Evolutionary conservation across 208 protist genomes (phyloP), one percentile per base, ranked within the genome.

Genomic region (Leishmania aethiopica): DNA sequence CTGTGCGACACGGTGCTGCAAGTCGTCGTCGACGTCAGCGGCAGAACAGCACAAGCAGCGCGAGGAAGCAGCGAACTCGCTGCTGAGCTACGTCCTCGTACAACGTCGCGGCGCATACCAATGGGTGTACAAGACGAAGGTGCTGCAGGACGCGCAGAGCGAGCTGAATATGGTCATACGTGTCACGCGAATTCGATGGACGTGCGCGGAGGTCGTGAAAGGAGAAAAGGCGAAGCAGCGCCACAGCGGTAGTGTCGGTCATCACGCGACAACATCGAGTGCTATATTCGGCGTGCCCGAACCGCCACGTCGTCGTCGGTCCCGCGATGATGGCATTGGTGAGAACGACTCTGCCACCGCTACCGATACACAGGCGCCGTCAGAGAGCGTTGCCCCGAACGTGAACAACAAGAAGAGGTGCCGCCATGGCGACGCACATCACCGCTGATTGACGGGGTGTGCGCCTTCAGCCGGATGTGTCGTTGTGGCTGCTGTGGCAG

Each of bases 131-230:
- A 64, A 72, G 32, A 93, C 87, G 22, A 82, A 93, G 77, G 84
- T 87, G 60, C 85, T 94, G 37, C 66, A 71, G 7, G 88, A 92
- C 45, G 88, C 85, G 47, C 60, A 84, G 73, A 95, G 92, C 84
- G 94, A 95, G 49, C 86, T 95, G 35, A 79, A 87, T 69, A 97
- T 97, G 94, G 59, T 71, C 7, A 88, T 95, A 40, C 87, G 85
- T 25, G 94, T 80, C 71, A 95, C 94, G 35, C 85, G 84, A 32
- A 94, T 96, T 78, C 86, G 86, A 10, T 95, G 91, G 92, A 87
- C 82, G 57, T 75, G 28, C 35, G 47, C 72, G 53, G 37, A 25
- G 45, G 32, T 71, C 22, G 22, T 59, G 17, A 37, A 71, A 15
- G 55, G 25, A 25, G 75, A 78, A 15, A 47, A 40, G 49, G 15